These are phyloP conservation scores for Cyclostephanos tholiformis DNA, from an alignment of 108 stramenopile species.

Conservation along the genomic window DNA sequence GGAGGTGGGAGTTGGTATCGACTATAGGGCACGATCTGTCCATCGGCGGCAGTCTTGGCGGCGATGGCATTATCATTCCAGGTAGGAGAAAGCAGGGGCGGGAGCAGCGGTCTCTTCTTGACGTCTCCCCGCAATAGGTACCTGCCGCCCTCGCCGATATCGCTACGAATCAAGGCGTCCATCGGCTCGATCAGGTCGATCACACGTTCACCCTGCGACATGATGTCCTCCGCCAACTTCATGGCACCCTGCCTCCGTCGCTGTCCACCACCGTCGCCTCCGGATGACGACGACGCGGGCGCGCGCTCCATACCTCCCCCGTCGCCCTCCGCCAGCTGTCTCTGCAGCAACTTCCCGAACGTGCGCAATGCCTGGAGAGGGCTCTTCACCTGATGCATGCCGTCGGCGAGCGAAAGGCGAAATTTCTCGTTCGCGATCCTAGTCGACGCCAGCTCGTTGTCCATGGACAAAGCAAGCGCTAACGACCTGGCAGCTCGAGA, in stretches of 20 bases:
- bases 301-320: slow-evolving; percentile 28
- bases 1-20: slow-evolving; percentile 17
- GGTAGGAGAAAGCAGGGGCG: slow-evolving; percentile 11
- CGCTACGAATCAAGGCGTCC: slow-evolving; percentile 59
- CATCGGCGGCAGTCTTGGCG: slow-evolving; percentile 5
- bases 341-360: slow-evolving; percentile 80
- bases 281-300: slow-evolving; percentile 8
- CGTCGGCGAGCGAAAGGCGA: slow-evolving; percentile 66
- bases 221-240: slow-evolving; percentile 68
- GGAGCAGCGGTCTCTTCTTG: background rate
- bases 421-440: slow-evolving; percentile 57
- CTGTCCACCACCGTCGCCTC: slow-evolving; percentile 13
- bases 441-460: slow-evolving; percentile 61
- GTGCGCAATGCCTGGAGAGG: slow-evolving; percentile 85
- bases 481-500: slow-evolving; percentile 75
- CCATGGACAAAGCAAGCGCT: slow-evolving; percentile 82
- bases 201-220: slow-evolving; percentile 84
- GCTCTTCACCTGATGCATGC: slow-evolving; percentile 89
- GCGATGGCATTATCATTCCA: slow-evolving; percentile 4
- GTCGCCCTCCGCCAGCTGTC: slow-evolving; percentile 61
- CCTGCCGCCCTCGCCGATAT: slow-evolving; percentile 23
- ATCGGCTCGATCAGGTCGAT: slow-evolving; percentile 78
- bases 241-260: slow-evolving; percentile 53
- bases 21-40: slow-evolving; percentile 10
- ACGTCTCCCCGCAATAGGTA: slow-evolving; percentile 39